Base-by-base conservation (phyloP, 169 alveolate species). In the Plasmodium inui region DNA sequence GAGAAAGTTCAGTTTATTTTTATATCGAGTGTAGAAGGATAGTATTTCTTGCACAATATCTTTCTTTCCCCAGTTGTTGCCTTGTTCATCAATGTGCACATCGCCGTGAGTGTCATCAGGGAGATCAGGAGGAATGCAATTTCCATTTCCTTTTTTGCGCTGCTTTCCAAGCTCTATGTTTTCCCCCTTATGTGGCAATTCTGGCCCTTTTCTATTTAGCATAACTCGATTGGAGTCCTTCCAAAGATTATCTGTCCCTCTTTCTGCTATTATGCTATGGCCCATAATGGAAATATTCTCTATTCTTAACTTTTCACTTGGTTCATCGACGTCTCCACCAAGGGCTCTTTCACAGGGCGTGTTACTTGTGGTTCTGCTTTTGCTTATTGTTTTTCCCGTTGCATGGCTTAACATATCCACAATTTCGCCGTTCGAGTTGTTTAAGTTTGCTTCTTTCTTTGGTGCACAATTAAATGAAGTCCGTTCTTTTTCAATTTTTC, bases 11-110 rank as follows among this genome's bases (percentile, higher is more conserved):
- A 85, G 71, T 76, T 86, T 86, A 73, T 76, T 4, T 44, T 76
- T 86, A n/a, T 46, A 41, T 55, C 53, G 39, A 74, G 76, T 39
- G 46, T 86, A 86, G 70, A 86, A 86, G 22, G 93, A 74, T 50
- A 86, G 46, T 26, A 86, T 55, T 2, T 86, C 82, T 57, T 32
- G 26, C 32, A 74, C 12, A 1, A 53, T 26, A 46, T 86, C 41
- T 74, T 76, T 17, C 32, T 76, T 67, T 28, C 76, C 76, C 5
- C 3, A 19, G 37, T 67, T 19, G 32, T n/a, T 61, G 34, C 32
- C 34, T 6, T 61, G 74, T 26, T 19, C n/a, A 61, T 61, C 10
- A n/a, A 10, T 17, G 74, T 0, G 41, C 22, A 80, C 61, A 46
- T 28, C 39, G n/a, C 19, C 7, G 6, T 39, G 32, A 8, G 41